phyloP scores from a whole-genome alignment of 2,329 filamentous ascomycete species.

The Aspergillus sp. region DNA sequence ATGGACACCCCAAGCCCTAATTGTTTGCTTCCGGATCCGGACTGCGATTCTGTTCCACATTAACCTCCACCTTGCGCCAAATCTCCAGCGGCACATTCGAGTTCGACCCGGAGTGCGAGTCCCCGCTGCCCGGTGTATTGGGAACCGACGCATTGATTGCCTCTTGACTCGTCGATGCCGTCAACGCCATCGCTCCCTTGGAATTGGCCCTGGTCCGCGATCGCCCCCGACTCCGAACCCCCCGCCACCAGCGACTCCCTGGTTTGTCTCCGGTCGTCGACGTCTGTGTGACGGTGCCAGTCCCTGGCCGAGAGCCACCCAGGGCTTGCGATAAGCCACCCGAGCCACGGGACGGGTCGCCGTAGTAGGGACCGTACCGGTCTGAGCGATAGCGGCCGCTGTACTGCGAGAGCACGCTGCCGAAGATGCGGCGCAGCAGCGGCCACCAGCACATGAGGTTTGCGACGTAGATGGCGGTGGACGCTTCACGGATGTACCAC shows the following conservation, averaged over 20 bases:
- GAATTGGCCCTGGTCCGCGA: too few relatives aligned
- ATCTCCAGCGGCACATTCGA: constrained; percentile 2
- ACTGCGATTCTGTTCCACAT: background rate
- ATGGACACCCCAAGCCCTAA: background rate
- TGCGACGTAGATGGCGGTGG: constrained; percentile 47
- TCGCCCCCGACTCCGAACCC: too few relatives aligned
- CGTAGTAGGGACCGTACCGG: background rate
- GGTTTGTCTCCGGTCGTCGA: background rate
- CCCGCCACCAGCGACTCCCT: background rate
- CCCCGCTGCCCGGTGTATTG: background rate
- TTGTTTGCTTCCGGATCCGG: background rate
- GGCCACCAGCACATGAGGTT: constrained; percentile 43
- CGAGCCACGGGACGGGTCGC: background rate
- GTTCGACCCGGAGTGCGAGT: background rate
- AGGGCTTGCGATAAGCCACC: background rate
- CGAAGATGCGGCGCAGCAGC: constrained; percentile 28
- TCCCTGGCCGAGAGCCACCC: background rate
- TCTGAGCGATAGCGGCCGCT: constrained; percentile 27
- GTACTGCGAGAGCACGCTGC: constrained; percentile 9
- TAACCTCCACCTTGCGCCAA: constrained; percentile 9
- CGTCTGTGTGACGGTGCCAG: background rate
- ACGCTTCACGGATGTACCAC: constrained; percentile 46
- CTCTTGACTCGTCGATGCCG: background rate
- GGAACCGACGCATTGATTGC: background rate
- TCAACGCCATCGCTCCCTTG: background rate